Evolutionary conservation across 805 yeast genomes (phyloP), one percentile per base, ranked within the genome.

Genomic region (Cyberlindnera maritima): DNA sequence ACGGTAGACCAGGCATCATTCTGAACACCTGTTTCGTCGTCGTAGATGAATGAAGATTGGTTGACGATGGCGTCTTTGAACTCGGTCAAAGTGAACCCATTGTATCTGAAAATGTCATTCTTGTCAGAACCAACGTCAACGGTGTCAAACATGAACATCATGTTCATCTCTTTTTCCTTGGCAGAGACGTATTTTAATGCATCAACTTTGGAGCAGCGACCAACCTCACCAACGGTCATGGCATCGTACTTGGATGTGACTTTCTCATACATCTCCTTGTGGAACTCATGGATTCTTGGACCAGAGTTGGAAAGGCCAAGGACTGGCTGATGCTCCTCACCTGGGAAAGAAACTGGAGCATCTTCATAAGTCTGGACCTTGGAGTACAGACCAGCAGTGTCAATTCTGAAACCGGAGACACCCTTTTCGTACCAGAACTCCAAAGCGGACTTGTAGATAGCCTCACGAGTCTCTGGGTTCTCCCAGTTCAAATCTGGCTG

Each of bases 401-500:
- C 83, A 46, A 79, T 76, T 64, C 84, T 68, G 66, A 79, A 79
- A 2, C 84, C 84, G 57, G 77, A 81, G 26, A 76, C 70, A 26
- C 83, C 84, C 52, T 72, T 71, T 41, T 75, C 71, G 46, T 72
- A 72, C 84, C 85, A 80, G 61, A 70, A 79, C 33, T 64, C 64
- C 52, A 77, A 61, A 11, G 81, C 80, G 20, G 68, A 59, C 34
- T 75, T 66, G 62, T 76, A 76, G 45, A 79, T 57, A 11, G 61
- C 61, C 9, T 53, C 47, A 44, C 66, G 51, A 14, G 58, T 47
- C 28, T 55, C 62, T 44, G 56, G 57, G 56, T 71, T 77, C 54
- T 79, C 83, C 85, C 84, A 80, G 64, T 79, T 80, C 56, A 80
- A 67, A 57, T 80, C 85, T 14, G 84, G 84, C 63, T 80, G 85